phyloP scores from a whole-genome alignment of 208 protist genomes.

The Acanthamoeba triangularis region DNA sequence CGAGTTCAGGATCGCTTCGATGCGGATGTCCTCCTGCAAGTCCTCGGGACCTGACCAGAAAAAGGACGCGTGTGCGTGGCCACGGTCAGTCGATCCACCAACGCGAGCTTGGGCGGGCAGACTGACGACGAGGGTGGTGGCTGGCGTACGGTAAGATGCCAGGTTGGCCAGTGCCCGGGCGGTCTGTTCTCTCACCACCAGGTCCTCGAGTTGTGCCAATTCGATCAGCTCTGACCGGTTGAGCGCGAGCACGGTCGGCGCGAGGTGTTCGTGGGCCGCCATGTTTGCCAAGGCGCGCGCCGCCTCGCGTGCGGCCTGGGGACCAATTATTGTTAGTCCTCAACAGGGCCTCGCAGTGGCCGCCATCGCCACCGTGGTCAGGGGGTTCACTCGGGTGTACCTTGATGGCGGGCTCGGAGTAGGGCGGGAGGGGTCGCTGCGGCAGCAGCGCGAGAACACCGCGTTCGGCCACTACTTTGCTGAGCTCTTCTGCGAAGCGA shows the following conservation, averaged over 20 bases:
- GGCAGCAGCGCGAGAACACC: background rate
- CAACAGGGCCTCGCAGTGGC: background rate
- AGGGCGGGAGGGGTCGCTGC: background rate
- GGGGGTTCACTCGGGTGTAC: background rate
- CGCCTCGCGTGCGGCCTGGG: background rate
- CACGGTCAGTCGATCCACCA: too few relatives aligned
- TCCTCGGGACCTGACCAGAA: background rate
- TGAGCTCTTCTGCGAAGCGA: slow-evolving; percentile 40
- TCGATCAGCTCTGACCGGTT: background rate
- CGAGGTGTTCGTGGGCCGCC: background rate
- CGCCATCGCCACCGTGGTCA: background rate
- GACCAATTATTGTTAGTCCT: too few relatives aligned
- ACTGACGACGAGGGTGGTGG: background rate
- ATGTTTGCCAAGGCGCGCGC: slow-evolving; percentile 19
- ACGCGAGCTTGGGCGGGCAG: background rate
- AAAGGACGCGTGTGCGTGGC: too few relatives aligned
- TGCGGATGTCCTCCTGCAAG: background rate
- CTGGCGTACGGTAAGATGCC: background rate
- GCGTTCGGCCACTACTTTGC: background rate
- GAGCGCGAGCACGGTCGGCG: background rate
- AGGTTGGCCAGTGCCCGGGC: slow-evolving; percentile 13
- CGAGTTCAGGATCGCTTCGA: background rate
- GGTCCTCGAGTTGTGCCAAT: background rate
- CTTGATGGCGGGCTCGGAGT: background rate
- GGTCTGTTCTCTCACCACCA: background rate